phyloP scores from a whole-genome alignment of 1,139 yeast genomes.

The Hemisphaericaspora subhashii region DNA sequence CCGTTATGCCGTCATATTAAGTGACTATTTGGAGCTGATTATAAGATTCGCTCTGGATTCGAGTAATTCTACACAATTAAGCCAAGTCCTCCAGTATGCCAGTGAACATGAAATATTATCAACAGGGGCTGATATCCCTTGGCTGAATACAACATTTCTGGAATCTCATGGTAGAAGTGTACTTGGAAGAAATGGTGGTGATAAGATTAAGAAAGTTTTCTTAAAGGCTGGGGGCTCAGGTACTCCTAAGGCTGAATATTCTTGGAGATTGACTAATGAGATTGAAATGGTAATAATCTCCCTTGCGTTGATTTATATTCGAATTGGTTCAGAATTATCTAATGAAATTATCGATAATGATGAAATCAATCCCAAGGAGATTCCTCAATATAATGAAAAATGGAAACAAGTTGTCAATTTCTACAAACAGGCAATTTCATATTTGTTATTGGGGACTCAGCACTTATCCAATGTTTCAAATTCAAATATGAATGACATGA shows the following conservation, averaged over 20 bases:
- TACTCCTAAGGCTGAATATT: conserved; percentile 4
- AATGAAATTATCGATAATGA: conserved; percentile 36
- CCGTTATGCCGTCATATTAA: conserved; percentile 32
- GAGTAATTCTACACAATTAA: conserved; percentile 3
- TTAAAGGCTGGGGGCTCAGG: conserved; percentile 1
- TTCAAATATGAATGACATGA: conserved; percentile 12
- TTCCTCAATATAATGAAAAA: conserved; percentile 20
- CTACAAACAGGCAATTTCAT: conserved; percentile 35
- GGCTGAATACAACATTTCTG: conserved; percentile 14
- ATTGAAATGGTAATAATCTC: conserved; percentile 27
- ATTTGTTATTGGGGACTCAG: conserved; percentile 24
- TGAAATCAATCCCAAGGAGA: conserved; percentile 12
- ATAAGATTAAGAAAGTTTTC: not conserved
- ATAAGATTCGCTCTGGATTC: conserved; percentile 15
- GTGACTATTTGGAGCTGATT: conserved; percentile 32
- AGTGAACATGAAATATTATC: conserved; percentile 4
- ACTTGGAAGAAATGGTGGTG: not conserved
- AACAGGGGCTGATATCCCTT: conserved; percentile 15
- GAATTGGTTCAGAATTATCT: conserved; percentile 37
- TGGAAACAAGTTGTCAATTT: conserved; percentile 40
- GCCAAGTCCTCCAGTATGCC: conserved; percentile 8
- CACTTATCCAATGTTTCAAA: conserved; percentile 1
- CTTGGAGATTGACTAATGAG: conserved; percentile 36
- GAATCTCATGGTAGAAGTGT: not conserved
- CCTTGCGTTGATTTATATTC: conserved; percentile 29